Percentiles rank a stretch among this genome's conserved stretches.
Conservation (phyloP, 2,329 filamentous ascomycete species). For the Colletotrichum orbiculare region DNA sequence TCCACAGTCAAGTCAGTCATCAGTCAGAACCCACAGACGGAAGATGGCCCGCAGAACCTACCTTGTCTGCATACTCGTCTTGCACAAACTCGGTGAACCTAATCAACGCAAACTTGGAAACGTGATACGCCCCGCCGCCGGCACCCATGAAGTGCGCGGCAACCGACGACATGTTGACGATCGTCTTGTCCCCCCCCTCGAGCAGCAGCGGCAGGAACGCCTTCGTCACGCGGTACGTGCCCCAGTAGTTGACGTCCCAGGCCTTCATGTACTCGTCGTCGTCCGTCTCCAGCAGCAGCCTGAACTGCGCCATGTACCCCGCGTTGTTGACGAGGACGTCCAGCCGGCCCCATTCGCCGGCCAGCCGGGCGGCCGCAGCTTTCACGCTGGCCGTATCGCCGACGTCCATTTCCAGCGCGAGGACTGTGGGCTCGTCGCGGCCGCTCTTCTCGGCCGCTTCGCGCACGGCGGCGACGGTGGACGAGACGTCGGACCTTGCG, state of each 20-base stretch:
- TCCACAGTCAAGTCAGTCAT: constrained; percentile 34
- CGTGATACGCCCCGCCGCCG: constrained; percentile 56
- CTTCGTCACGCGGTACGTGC: constrained; percentile 55
- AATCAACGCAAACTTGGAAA: constrained; percentile 60
- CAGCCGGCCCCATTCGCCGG: constrained; percentile 45
- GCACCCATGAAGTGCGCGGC: constrained; percentile 50
- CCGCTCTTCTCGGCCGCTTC: constrained; percentile 47
- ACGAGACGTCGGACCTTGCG: constrained; percentile 60
- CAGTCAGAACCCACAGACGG: neutral
- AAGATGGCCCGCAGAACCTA: neutral
- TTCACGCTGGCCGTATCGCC: constrained; percentile 46
- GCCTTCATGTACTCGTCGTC: constrained; percentile 57
- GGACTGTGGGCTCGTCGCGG: constrained; percentile 50
- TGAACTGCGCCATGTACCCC: constrained; percentile 51
- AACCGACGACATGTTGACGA: constrained; percentile 60
- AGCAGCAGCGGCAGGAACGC: constrained; percentile 62
- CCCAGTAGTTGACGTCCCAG: constrained; percentile 63
- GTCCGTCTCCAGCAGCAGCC: constrained; percentile 45
- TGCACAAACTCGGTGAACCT: constrained; percentile 61
- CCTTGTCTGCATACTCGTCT: constrained; percentile 52
- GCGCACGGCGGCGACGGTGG: constrained; percentile 48
- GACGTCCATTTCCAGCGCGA: constrained; percentile 54
- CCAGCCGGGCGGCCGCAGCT: constrained; percentile 41
- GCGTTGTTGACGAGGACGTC: constrained; percentile 59
- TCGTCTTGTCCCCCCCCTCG: constrained; percentile 47